Conservation (phyloP, 108 stramenopile species). For the Cylindrotheca fusiformis region DNA sequence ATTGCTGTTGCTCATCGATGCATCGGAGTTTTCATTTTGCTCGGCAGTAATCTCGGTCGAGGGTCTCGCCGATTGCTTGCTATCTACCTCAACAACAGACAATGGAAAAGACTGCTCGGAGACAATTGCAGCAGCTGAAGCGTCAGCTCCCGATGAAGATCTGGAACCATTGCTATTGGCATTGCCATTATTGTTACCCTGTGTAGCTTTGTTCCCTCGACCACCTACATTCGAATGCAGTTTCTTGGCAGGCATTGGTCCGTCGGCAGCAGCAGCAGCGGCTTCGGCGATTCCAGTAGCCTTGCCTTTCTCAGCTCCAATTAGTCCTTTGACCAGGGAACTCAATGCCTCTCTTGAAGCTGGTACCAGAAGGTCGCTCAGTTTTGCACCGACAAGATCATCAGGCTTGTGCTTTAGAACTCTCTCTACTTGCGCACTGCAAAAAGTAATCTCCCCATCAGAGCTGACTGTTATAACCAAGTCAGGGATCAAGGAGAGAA, state of each 20-base stretch:
- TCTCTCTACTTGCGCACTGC: constrained; percentile 74
- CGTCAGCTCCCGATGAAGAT: constrained; percentile 22
- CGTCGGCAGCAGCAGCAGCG: not conserved
- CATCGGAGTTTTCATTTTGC: constrained; percentile 23
- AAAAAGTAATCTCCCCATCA: constrained; percentile 78
- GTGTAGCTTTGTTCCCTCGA: constrained; percentile 6
- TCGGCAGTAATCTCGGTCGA: not conserved
- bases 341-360: constrained; percentile 50
- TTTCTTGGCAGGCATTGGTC: constrained; percentile 5
- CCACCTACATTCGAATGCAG: constrained; percentile 7
- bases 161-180: not conserved
- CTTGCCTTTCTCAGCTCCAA: constrained; percentile 9
- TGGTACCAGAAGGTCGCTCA: constrained; percentile 59
- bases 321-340: constrained; percentile 49
- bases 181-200: constrained; percentile 11
- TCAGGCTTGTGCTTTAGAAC: constrained; percentile 56
- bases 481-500: constrained; percentile 77
- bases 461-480: constrained; percentile 62
- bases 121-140: constrained; percentile 38
- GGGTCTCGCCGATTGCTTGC: constrained; percentile 21
- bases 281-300: constrained; percentile 12
- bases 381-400: constrained; percentile 59
- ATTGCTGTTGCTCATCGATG: constrained; percentile 20
- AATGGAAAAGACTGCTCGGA: constrained; percentile 51
- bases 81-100: constrained; percentile 49